Percentiles rank a stretch among this genome's conserved stretches.
phyloP scores from a whole-genome alignment of 2,329 filamentous ascomycete species.

The Tolypocladium ovalisporum region DNA sequence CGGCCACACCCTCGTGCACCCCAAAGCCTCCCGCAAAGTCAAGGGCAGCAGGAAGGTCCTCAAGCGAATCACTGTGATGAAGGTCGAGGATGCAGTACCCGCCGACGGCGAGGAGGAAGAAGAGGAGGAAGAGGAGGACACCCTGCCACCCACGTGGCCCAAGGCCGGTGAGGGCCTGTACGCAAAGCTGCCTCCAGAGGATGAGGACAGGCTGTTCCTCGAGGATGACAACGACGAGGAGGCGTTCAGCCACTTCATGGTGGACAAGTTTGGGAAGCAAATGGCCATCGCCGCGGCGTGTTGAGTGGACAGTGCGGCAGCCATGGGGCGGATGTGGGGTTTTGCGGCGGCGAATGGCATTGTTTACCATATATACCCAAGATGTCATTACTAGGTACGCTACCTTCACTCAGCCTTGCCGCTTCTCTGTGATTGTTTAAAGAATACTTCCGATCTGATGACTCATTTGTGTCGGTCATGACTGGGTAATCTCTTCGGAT shows the following conservation, averaged over 20 bases:
- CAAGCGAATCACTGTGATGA: constrained; percentile 15
- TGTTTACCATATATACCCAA: not conserved
- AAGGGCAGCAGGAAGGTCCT: constrained; percentile 22
- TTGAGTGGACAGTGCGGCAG: constrained; percentile 2
- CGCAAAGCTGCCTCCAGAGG: constrained; percentile 24
- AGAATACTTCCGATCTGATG: not conserved
- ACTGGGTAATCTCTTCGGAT: too few relatives aligned
- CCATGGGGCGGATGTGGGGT: not conserved
- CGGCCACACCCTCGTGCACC: constrained; percentile 15
- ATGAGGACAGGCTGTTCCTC: constrained; percentile 23
- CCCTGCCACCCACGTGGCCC: constrained; percentile 28
- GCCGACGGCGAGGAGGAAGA: constrained; percentile 14
- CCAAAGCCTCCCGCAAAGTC: constrained; percentile 17
- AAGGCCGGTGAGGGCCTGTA: constrained; percentile 29
- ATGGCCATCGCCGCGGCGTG: constrained; percentile 17
- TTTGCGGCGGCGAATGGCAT: not conserved
- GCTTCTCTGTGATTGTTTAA: not conserved
- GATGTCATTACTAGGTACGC: not conserved
- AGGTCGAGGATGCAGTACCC: constrained; percentile 14
- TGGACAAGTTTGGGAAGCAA: constrained; percentile 25
- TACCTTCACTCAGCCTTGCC: not conserved
- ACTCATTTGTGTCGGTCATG: not conserved
- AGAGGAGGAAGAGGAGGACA: constrained; percentile 8
- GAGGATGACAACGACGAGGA: constrained; percentile 29
- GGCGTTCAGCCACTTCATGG: constrained; percentile 31